Base-by-base conservation (phyloP, 1,284 basidiomycete species). In the Cutaneotrichosporon cyanovorans region DNA sequence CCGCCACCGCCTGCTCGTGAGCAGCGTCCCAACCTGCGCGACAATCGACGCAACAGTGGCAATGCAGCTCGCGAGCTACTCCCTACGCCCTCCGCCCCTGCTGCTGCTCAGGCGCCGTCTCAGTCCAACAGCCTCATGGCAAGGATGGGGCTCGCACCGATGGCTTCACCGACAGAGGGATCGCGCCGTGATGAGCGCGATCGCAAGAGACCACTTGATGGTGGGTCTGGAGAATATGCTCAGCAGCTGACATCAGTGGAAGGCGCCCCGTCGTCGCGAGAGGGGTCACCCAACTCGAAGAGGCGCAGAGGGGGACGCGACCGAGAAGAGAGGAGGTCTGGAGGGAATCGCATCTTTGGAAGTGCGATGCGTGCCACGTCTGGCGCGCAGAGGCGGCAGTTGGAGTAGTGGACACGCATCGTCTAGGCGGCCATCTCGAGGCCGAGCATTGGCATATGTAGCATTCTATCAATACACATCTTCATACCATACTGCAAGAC, bases 251-350 rank as follows among this genome's bases (percentile, higher is more conserved):
- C 36, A 20, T 19, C 21, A 35, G 33, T 22, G 5, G 45, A 46
- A 14, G 45, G 39, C n/a, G 45, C 32, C 1, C 45, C 45, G 19
- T 32, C 34, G 8, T 46, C 45, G 15, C 45, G 45, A 6, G 45
- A 46, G 30, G 45, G 33, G 8, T 46, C 45, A 25, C 45, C 45
- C 2, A 38, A 38, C 1, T 16, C 25, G 32, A 46, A 46, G 34
- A 32, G 45, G 14, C 28, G 32, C 14, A 22, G 33, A 14, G 36
- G 11, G 23, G 20, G 45, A 20, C 19, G 40, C 12, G 7, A 20
- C 23, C 2, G 23, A 19, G 21, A 28, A 22, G 14, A 20, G 41
- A 10, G 37, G 31, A 2, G 41, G 31, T 22, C 28, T 36, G n/a
- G 14, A 14, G 32, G 32, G 8, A 34, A 34, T 16, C 32, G 32